A percentile compares a stretch with the other conserved stretches of the same genome.
phyloP scores from a whole-genome alignment of 1,284 basidiomycete genomes.

The Ceratobasidium sp. region DNA sequence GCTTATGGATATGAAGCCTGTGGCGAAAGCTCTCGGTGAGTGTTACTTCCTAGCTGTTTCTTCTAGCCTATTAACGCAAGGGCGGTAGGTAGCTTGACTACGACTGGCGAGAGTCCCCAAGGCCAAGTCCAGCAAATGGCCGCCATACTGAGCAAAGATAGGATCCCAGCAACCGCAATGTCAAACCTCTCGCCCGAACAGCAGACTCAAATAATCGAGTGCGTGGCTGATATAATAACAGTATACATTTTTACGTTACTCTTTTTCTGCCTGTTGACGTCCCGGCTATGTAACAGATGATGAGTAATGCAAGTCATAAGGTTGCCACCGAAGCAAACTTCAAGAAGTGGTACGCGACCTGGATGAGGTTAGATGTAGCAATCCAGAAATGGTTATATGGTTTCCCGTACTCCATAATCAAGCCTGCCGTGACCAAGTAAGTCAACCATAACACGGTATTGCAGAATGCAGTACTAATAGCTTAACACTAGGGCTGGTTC shows the following conservation, averaged over 20 bases:
- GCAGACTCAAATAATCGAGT: background rate
- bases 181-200: constrained; percentile 21
- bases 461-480: background rate
- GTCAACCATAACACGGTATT: background rate
- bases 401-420: background rate
- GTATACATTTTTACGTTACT: too few species aligned
- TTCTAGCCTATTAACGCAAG: too few species aligned
- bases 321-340: constrained; percentile 16
- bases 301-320: background rate
- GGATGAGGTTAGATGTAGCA: constrained; percentile 11
- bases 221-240: background rate
- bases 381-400: constrained; percentile 10
- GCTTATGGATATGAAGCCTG: background rate
- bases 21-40: constrained; percentile 1
- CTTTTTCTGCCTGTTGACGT: background rate
- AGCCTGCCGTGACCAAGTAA: background rate
- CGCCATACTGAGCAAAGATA: too few species aligned
- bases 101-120: background rate
- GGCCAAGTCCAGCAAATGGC: background rate
- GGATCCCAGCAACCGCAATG: too few species aligned
- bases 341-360: constrained; percentile 13
- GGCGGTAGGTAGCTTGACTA: background rate
- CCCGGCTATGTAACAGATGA: background rate
- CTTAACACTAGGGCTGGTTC: constrained; percentile 2
- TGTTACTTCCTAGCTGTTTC: background rate